These are phyloP conservation scores for Viola pubescens DNA, from an alignment of 441 rosid genomes.

Conservation along the genomic window DNA sequence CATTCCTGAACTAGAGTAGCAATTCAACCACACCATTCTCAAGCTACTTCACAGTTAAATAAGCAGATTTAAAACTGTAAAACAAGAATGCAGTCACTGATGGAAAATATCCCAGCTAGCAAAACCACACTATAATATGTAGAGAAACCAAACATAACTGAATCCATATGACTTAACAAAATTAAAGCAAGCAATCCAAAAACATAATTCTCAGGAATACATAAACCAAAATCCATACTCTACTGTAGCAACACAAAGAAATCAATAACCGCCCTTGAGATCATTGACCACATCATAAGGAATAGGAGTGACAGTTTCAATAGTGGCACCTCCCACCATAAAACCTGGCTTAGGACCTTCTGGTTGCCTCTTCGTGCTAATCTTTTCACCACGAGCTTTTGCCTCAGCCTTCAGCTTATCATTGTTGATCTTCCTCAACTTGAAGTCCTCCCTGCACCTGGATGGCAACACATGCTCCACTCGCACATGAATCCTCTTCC, in stretches of 20 bases:
- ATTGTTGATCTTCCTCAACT: slow-evolving; percentile 46
- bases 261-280: slow-evolving; percentile 45
- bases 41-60: too few species aligned
- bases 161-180: too few species aligned
- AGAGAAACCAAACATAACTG: not conserved
- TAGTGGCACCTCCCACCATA: slow-evolving; percentile 64
- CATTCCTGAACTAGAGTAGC: too few species aligned
- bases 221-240: too few species aligned
- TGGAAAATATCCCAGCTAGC: too few species aligned
- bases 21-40: too few species aligned
- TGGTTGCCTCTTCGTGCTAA: slow-evolving; percentile 75
- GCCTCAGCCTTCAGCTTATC: slow-evolving; percentile 66
- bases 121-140: not conserved
- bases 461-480: slow-evolving; percentile 74
- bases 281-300: too few species aligned
- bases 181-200: too few species aligned
- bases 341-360: slow-evolving; percentile 73
- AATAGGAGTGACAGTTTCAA: slow-evolving; percentile 52
- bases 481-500: slow-evolving; percentile 69
- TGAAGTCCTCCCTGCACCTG: slow-evolving; percentile 58
- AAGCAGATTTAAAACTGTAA: too few species aligned
- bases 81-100: too few species aligned
- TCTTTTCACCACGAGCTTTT: slow-evolving; percentile 52
- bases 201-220: too few species aligned
- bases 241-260: not conserved